Conservation (phyloP, 2,329 filamentous ascomycete genomes). For the Sodiomyces alkalinus region DNA sequence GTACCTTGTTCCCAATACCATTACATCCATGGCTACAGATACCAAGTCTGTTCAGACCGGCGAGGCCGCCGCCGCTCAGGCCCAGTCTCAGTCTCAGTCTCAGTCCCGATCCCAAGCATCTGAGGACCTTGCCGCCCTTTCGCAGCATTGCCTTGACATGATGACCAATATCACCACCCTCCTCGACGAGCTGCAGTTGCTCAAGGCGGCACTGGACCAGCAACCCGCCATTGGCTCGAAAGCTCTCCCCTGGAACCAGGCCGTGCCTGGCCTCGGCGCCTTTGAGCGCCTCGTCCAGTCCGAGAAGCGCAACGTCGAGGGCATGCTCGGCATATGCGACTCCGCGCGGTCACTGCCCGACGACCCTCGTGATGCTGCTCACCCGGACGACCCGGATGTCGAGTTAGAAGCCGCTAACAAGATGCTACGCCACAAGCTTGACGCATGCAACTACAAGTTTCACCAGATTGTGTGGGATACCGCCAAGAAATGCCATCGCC, state of each 20-base stretch:
- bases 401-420: constrained; percentile 3
- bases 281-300: constrained; percentile 7
- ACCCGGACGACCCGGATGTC: neutral
- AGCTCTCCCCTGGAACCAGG: constrained; percentile 7
- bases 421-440: constrained; percentile 3
- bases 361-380: neutral
- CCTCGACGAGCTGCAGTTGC: constrained; percentile 5
- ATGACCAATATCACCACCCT: constrained; percentile 3
- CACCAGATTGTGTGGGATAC: constrained; percentile 8
- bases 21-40: too few relatives aligned
- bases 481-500: constrained; percentile 6
- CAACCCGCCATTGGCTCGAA: constrained; percentile 5
- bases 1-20: too few relatives aligned
- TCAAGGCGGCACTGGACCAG: constrained; percentile 4
- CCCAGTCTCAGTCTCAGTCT: constrained; percentile 1
- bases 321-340: constrained; percentile 4
- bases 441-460: constrained; percentile 8
- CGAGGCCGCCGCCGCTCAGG: constrained; percentile 1
- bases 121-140: neutral
- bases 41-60: too few relatives aligned
- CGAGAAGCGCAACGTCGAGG: constrained; percentile 7
- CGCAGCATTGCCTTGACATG: constrained; percentile 5
- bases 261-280: constrained; percentile 5
- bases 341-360: neutral
- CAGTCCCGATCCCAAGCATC: neutral